A percentile compares a stretch with the other conserved stretches of the same genome.
Conservation (phyloP, 2,329 filamentous ascomycete species). For the Cladophialophora immunda region DNA sequence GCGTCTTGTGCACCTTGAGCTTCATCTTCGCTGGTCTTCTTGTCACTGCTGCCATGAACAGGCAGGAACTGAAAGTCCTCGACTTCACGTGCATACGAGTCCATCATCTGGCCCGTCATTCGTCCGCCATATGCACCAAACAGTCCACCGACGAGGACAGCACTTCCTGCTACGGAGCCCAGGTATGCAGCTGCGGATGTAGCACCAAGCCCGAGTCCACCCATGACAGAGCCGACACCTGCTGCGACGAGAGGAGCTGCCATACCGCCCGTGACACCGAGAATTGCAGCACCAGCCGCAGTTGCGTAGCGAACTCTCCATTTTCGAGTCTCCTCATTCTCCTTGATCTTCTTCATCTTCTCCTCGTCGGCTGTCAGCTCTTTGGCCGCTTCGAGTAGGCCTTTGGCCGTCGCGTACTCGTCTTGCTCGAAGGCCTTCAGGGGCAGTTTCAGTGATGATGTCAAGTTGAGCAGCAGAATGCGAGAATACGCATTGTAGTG, state of each 20-base stretch:
- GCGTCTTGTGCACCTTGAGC: constrained; percentile 53
- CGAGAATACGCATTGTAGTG: constrained; percentile 79
- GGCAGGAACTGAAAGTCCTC: constrained; percentile 89
- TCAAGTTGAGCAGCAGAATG: constrained; percentile 73
- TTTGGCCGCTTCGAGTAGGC: constrained; percentile 77
- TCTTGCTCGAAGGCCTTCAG: constrained; percentile 71
- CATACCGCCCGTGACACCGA: constrained; percentile 82
- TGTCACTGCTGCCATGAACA: constrained; percentile 61
- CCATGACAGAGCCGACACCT: constrained; percentile 80
- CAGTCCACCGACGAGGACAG: constrained; percentile 79
- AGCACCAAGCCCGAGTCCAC: constrained; percentile 76
- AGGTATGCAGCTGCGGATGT: constrained; percentile 80
- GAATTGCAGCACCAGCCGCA: constrained; percentile 85
- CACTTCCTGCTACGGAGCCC: constrained; percentile 80
- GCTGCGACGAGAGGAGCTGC: constrained; percentile 79
- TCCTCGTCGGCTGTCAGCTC: constrained; percentile 81
- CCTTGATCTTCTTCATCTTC: constrained; percentile 74
- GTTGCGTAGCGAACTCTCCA: constrained; percentile 88
- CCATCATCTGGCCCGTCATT: constrained; percentile 86
- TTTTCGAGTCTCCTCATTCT: constrained; percentile 70
- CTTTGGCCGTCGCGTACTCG: constrained; percentile 77
- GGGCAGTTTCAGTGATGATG: constrained; percentile 75
- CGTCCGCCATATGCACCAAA: constrained; percentile 91
- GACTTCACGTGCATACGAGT: constrained; percentile 84
- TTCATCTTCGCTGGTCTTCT: constrained; percentile 55